These are phyloP conservation scores for Pachysandra terminalis DNA, from an alignment of 164 flowering plant species.

Conservation along the genomic window DNA sequence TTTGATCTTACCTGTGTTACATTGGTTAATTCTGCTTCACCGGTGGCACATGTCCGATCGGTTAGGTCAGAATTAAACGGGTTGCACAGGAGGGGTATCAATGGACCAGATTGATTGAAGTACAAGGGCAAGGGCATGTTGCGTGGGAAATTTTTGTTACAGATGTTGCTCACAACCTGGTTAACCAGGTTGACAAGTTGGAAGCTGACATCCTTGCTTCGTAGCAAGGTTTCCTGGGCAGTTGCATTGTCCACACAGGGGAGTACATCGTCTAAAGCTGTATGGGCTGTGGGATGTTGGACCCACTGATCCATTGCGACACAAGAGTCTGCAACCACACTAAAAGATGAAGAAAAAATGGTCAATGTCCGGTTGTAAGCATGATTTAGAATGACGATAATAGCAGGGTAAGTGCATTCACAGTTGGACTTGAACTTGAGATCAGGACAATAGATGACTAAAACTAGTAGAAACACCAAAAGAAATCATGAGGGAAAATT, in stretches of 20 bases:
- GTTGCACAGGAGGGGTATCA: conserved; percentile 55
- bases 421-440: too few relatives aligned
- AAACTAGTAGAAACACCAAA: background rate
- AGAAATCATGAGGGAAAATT: too few relatives aligned
- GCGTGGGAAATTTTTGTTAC: conserved; percentile 51
- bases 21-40: conserved; percentile 47
- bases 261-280: conserved; percentile 52
- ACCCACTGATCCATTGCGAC: conserved; percentile 64
- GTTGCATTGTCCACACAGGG: conserved; percentile 55
- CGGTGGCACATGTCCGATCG: conserved; percentile 35
- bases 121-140: conserved; percentile 28
- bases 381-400: background rate
- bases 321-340: conserved; percentile 58
- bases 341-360: conserved; percentile 3
- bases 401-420: background rate
- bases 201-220: conserved; percentile 49
- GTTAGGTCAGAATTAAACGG: conserved; percentile 43
- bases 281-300: conserved; percentile 45
- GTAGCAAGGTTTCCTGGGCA: conserved; percentile 43
- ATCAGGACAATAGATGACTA: background rate
- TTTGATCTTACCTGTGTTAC: conserved; percentile 43
- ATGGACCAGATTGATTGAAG: conserved; percentile 62
- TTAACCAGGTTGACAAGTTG: conserved; percentile 43
- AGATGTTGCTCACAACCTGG: conserved; percentile 46
- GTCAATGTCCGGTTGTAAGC: background rate